Conservation (phyloP, 2,329 filamentous ascomycete species). For the Phaeosphaeria sp. region DNA sequence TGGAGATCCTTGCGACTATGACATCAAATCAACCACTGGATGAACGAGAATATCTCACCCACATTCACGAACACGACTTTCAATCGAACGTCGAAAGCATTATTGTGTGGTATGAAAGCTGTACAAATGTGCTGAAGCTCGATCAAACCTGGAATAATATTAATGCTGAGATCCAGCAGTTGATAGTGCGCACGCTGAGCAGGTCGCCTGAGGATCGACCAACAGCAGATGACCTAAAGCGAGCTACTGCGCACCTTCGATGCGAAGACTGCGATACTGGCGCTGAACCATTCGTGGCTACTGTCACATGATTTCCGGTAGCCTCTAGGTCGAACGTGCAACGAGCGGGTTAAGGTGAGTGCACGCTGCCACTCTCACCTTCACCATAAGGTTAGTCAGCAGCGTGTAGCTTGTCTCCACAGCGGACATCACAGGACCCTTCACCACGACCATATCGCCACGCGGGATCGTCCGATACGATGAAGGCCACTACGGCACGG, state of each 20-base stretch:
- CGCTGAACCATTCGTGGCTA: not conserved
- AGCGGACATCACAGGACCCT: no score
- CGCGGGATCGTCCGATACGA: not conserved
- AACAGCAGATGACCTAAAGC: not conserved
- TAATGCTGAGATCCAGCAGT: no score
- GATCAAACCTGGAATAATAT: no score
- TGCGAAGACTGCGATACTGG: not conserved
- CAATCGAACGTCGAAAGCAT: not conserved
- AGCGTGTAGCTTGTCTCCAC: not conserved
- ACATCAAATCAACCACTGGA: not conserved
- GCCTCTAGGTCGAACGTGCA: not conserved
- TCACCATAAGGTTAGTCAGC: not conserved
- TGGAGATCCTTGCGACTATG: conserved; percentile 23
- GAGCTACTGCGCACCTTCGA: not conserved
- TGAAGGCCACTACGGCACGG: not conserved
- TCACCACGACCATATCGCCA: not conserved
- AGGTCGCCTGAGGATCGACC: not conserved
- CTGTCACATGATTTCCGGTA: not conserved
- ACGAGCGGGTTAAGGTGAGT: not conserved
- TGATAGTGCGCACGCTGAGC: not conserved
- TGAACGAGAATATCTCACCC: not conserved
- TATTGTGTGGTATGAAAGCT: not conserved
- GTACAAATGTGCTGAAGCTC: not conserved
- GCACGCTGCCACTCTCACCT: not conserved
- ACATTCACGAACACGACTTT: not conserved